Evolutionary conservation across 2,329 filamentous ascomycete species (phyloP).

Genomic region (Alternaria ventricosa): DNA sequence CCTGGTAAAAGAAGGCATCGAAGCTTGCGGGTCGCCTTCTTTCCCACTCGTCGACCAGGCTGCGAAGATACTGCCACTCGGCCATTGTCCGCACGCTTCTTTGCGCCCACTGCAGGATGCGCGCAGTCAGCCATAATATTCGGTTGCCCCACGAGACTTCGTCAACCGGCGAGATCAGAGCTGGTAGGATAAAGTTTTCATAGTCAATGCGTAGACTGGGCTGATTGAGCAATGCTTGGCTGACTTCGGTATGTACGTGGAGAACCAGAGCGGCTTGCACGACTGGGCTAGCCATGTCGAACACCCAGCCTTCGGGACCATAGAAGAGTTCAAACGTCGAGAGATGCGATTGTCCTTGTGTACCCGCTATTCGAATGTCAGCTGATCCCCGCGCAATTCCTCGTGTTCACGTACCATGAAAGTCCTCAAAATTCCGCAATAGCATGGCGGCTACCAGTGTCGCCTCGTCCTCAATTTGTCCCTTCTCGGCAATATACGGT

Average conservation of each 20-base stretch:
- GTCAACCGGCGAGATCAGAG: conserved; percentile 7
- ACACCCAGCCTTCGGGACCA: conserved; percentile 18
- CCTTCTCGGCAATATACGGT: conserved; percentile 21
- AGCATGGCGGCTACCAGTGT: conserved; percentile 25
- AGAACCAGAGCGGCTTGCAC: conserved; percentile 25
- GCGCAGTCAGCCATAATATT: conserved; percentile 26
- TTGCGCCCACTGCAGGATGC: conserved; percentile 22
- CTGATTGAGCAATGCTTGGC: conserved; percentile 17
- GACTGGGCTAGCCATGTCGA: conserved; percentile 18
- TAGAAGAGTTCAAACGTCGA: conserved; percentile 25
- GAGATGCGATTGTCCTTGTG: conserved; percentile 19
- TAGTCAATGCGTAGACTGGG: conserved; percentile 21
- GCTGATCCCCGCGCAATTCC: neutral
- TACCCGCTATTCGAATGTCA: conserved; percentile 23
- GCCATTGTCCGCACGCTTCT: neutral
- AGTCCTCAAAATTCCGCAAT: conserved; percentile 26
- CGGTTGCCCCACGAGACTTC: conserved; percentile 24
- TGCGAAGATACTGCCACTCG: conserved; percentile 17
- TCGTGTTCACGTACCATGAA: conserved; percentile 16
- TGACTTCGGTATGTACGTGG: conserved; percentile 26
- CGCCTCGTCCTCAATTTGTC: conserved; percentile 24
- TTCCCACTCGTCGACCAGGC: conserved; percentile 28
- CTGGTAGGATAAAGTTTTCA: conserved; percentile 9
- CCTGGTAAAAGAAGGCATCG: conserved; percentile 21
- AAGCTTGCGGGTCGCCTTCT: conserved; percentile 18